Evolutionary conservation across 2,329 filamentous ascomycete species (phyloP).

Genomic region (Paraconiothyrium sp.): DNA sequence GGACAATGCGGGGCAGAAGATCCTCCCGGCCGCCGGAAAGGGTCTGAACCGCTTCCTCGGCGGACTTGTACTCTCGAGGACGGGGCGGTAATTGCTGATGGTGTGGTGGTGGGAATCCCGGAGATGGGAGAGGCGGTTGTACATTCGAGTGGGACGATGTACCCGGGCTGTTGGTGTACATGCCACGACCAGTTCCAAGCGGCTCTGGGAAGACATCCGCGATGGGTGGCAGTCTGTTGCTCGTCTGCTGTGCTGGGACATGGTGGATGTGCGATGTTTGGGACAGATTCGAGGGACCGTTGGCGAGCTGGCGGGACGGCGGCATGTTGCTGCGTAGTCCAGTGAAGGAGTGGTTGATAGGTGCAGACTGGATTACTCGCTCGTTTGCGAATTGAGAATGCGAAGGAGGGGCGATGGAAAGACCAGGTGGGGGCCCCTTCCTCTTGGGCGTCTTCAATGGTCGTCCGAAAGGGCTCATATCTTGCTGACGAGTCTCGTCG

Average conservation of each 20-base stretch:
- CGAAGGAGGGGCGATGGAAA: constrained; percentile 94
- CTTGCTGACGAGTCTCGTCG: constrained; percentile 46
- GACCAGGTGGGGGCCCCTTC: constrained; percentile 81
- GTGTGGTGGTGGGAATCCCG: constrained; percentile 71
- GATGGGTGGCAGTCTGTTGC: constrained; percentile 91
- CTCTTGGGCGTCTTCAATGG: constrained; percentile 75
- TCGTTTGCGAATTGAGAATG: constrained; percentile 93
- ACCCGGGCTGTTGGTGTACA: constrained; percentile 69
- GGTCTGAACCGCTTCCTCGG: constrained; percentile 92
- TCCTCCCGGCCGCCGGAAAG: constrained; percentile 92
- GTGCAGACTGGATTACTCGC: constrained; percentile 95
- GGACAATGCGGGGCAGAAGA: constrained; percentile 89
- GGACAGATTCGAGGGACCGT: constrained; percentile 82
- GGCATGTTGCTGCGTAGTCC: constrained; percentile 74
- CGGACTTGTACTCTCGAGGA: constrained; percentile 88
- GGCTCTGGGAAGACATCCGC: constrained; percentile 92
- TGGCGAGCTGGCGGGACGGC: constrained; percentile 78
- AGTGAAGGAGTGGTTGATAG: constrained; percentile 93
- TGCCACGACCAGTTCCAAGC: constrained; percentile 61
- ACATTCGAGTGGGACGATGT: constrained; percentile 71
- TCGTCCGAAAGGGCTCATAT: constrained; percentile 55
- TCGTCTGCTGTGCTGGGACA: constrained; percentile 85
- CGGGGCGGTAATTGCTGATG: constrained; percentile 65
- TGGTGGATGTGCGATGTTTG: constrained; percentile 92
- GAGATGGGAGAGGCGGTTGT: constrained; percentile 78